Percentiles rank a stretch among this genome's conserved stretches.
Evolutionary conservation across 1,139 yeast genomes (phyloP).

Genomic region (Eremothecium cymbalariae): DNA sequence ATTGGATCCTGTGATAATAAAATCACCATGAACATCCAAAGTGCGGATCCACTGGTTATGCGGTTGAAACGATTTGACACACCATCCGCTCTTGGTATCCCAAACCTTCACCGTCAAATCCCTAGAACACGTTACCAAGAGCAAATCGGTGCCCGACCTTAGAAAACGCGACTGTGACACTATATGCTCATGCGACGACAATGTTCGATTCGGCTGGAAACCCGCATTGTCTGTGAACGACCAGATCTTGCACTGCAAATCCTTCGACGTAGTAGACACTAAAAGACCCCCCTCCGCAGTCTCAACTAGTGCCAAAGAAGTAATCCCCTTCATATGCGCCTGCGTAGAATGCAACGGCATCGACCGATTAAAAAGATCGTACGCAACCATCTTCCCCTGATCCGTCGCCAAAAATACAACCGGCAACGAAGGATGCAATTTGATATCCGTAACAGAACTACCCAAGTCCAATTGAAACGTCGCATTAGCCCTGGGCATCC

Average conservation of each 20-base stretch:
- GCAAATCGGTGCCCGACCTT: conserved; percentile 12
- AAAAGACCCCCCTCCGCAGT: conserved; percentile 6
- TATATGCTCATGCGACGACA: conserved; percentile 88
- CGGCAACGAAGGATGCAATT: conserved; percentile 69
- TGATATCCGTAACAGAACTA: conserved; percentile 53
- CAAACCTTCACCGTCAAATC: conserved; percentile 68
- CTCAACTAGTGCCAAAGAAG: conserved; percentile 43
- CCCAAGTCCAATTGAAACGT: conserved; percentile 23
- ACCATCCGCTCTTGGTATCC: conserved; percentile 67
- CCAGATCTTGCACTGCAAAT: conserved; percentile 67
- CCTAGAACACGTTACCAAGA: conserved; percentile 64
- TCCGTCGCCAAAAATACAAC: conserved; percentile 59
- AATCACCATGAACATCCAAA: conserved; percentile 47
- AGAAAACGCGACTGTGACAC: conserved; percentile 55
- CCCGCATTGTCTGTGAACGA: conserved; percentile 39
- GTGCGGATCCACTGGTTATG: conserved; percentile 89
- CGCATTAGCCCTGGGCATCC: conserved; percentile 51
- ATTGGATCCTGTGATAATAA: conserved; percentile 66
- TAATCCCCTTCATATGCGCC: conserved; percentile 73
- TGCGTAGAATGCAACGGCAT: conserved; percentile 61
- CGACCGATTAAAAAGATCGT: conserved; percentile 61
- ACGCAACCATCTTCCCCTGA: conserved; percentile 65
- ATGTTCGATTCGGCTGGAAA: conserved; percentile 51
- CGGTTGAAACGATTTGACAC: conserved; percentile 57
- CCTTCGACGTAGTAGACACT: conserved; percentile 32